These are phyloP conservation scores for Lactarius hatsudake DNA, from an alignment of 768 basidiomycete genomes.

Conservation along the genomic window DNA sequence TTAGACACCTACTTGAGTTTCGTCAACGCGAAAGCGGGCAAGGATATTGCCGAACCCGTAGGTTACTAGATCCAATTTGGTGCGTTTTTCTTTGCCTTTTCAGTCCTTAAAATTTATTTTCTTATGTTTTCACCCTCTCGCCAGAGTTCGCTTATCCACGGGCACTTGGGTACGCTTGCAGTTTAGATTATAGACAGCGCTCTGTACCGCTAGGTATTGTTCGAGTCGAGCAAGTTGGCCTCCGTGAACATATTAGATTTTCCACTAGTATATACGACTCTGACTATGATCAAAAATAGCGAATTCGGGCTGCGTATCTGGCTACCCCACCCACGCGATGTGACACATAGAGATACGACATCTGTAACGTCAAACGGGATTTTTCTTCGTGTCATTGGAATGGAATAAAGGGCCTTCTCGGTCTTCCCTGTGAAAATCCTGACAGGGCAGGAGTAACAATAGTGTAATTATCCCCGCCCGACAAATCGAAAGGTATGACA, in stretches of 20 bases:
- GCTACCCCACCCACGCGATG: no score
- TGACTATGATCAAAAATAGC: no score
- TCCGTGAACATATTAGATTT: neutral
- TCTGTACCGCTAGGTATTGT: neutral
- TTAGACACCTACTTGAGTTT: slow-evolving; percentile 24
- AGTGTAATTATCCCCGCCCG: neutral
- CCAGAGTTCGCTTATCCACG: neutral
- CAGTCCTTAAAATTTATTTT: neutral
- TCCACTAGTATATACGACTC: no score
- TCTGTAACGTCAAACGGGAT: no score
- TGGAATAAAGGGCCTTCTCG: no score
- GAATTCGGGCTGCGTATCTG: no score
- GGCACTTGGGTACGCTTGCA: no score
- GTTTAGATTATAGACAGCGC: no score
- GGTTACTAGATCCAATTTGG: slow-evolving; percentile 1
- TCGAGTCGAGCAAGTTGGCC: neutral
- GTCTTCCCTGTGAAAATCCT: no score
- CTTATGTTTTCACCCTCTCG: neutral
- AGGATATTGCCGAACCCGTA: neutral
- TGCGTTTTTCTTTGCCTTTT: neutral
- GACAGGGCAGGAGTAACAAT: no score
- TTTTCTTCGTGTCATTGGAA: no score
- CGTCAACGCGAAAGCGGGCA: slow-evolving; percentile 6
- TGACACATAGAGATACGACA: no score
- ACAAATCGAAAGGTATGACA: neutral